Conservation (phyloP, 148 eudicot genomes). For the Gaultheria prostrata region DNA sequence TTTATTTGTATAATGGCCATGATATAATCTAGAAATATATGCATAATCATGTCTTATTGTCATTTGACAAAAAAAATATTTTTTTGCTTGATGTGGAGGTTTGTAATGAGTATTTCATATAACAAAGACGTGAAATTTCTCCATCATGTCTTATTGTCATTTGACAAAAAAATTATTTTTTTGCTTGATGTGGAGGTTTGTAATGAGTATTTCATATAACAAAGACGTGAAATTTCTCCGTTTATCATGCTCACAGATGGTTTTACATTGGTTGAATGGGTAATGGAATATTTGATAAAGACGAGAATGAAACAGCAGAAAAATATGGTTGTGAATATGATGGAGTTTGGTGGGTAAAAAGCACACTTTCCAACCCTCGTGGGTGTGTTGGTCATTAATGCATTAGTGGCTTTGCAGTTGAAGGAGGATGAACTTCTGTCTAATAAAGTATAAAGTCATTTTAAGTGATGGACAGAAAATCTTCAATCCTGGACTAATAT, state of each 20-base stretch:
- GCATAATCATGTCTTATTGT: neutral
- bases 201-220: neutral
- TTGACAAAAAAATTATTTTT: neutral
- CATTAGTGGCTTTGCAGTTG: neutral
- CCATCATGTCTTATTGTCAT: neutral
- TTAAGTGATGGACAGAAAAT: neutral
- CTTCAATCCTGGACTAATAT: neutral
- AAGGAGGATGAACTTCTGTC: neutral
- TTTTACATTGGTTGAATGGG: neutral
- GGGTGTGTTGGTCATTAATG: neutral
- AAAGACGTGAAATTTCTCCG: neutral
- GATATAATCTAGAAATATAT: neutral
- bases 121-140: neutral
- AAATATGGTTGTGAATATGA: neutral
- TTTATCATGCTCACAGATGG: neutral
- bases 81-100: neutral
- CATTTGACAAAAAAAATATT: neutral
- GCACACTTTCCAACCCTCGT: neutral
- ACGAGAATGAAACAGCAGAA: neutral
- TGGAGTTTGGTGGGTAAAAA: neutral
- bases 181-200: neutral
- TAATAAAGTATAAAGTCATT: neutral
- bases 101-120: neutral
- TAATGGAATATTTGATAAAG: neutral
- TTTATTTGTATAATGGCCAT: neutral